Base-by-base conservation (phyloP, 495 filamentous ascomycete species). In the Aspergillus incahuasiensis region DNA sequence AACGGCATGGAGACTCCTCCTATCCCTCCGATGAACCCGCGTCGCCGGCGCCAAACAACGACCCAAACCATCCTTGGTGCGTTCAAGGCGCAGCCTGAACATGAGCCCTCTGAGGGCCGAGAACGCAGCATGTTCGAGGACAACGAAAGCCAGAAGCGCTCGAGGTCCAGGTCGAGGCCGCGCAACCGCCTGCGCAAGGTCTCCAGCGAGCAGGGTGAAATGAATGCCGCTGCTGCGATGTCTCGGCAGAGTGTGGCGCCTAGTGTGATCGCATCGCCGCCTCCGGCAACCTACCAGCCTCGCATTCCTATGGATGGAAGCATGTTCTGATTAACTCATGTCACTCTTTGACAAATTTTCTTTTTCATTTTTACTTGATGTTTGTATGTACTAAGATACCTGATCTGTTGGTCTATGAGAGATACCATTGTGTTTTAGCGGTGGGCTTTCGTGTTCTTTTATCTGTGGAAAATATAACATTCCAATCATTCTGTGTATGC, bases 1-100 rank as follows among this genome's bases (percentile, higher is more conserved):
- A 74, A 76, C 51, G 70, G 72, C 24, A 68, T 69, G 64, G 60
- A 66, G 4, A 58, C 70, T 0, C 86, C 85, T 6, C 84, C 86
- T 3, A 60, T 88, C 3, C 86, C 86, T 24, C 84, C 84, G 3
- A 86, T 88, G 72, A 87, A 89, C 66, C 86, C 86, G 6, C 80
- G 83, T 18, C 79, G 86, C 21, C 81, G 83, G 18, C 83, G 86
- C 28, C 76, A 73, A 44, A 81, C 81, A 0, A 78, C 77, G 7
- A 72, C 78, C 0, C 75, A 79, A 43, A 76, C 76, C 5, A 77
- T 82, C 18, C 65, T 83, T 6, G 78, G 80, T 8, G 78, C 76
- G 1, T 71, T 81, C 52, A 76, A 75, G 56, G 6, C 32, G 32
- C 32, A 35, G 12, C 12, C 32, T 35, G 32, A 35, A 3, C 13